These are phyloP conservation scores for Fusarium sp. DNA, from an alignment of 2,329 filamentous ascomycete genomes.

Conservation along the genomic window DNA sequence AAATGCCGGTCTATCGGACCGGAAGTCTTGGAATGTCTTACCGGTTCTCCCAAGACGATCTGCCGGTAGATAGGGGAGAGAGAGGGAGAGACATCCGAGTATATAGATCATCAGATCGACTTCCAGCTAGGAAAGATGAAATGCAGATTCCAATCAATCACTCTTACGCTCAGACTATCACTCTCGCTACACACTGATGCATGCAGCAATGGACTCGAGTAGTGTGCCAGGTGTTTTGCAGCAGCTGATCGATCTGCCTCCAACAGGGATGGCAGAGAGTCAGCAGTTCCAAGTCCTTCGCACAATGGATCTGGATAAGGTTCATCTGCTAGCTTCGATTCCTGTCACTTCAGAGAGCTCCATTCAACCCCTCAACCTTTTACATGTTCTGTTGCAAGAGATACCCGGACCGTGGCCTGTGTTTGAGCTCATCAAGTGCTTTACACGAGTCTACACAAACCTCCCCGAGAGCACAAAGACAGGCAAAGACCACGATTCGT, in stretches of 20 bases:
- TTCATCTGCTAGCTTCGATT: constrained; percentile 1
- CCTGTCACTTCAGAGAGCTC: not conserved
- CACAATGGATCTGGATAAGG: not conserved
- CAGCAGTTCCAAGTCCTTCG: constrained; percentile 1
- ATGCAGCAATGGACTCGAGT: constrained; percentile 4
- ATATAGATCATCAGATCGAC: not conserved
- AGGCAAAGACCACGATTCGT: not conserved
- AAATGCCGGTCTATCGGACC: not conserved
- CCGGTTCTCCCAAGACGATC: not conserved
- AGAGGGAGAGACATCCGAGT: not conserved
- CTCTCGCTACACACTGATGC: not conserved
- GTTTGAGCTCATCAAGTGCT: constrained; percentile 10
- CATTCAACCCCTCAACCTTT: not conserved
- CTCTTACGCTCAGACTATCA: not conserved
- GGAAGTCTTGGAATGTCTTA: not conserved
- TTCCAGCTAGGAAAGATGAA: not conserved
- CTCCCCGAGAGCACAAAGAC: constrained; percentile 14
- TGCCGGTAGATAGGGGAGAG: not conserved
- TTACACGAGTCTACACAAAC: not conserved
- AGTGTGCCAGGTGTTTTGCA: not conserved
- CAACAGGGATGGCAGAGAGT: not conserved
- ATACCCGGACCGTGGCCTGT: constrained; percentile 3
- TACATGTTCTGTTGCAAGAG: not conserved
- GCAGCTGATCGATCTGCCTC: not conserved
- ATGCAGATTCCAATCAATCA: not conserved